phyloP scores from a whole-genome alignment of 257 asterid genomes.

The Solanum clarkiae region DNA sequence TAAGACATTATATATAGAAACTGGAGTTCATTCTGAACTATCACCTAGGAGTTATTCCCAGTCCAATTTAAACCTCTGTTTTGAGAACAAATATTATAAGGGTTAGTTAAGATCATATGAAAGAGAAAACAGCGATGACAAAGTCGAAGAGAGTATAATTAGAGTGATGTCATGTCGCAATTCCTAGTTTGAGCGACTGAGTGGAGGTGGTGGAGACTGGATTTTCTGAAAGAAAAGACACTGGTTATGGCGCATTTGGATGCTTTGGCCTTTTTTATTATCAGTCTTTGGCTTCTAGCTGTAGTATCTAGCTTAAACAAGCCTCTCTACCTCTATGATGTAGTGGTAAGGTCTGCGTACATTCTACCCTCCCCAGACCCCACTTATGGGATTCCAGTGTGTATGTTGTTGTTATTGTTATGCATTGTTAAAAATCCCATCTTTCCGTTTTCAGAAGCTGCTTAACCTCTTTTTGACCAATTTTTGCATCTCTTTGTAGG shows the following conservation, averaged over 20 bases:
- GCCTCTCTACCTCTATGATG: too few relatives aligned
- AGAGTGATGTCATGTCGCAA: slow-evolving; percentile 31
- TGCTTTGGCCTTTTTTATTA: slow-evolving; percentile 60
- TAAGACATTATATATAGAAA: not conserved
- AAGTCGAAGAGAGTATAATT: not conserved
- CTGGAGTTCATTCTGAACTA: not conserved
- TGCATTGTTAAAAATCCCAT: not conserved
- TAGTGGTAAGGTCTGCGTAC: too few relatives aligned
- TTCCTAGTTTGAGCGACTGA: slow-evolving; percentile 45
- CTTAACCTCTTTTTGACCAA: not conserved
- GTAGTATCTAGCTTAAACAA: slow-evolving; percentile 61
- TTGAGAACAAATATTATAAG: not conserved
- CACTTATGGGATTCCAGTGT: too few relatives aligned
- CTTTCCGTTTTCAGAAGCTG: not conserved
- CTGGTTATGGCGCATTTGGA: slow-evolving; percentile 86
- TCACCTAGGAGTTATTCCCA: not conserved
- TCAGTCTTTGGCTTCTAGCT: slow-evolving; percentile 55
- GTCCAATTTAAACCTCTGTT: not conserved
- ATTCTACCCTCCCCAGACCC: too few relatives aligned
- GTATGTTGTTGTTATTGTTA: too few relatives aligned
- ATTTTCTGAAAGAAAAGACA: slow-evolving; percentile 58
- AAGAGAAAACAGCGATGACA: not conserved
- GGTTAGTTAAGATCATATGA: not conserved
- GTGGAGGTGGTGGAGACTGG: slow-evolving; percentile 90
- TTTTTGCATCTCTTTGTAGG: slow-evolving; percentile 28